Conservation (phyloP, 768 basidiomycete genomes). For the Cyclocybe aegerita region DNA sequence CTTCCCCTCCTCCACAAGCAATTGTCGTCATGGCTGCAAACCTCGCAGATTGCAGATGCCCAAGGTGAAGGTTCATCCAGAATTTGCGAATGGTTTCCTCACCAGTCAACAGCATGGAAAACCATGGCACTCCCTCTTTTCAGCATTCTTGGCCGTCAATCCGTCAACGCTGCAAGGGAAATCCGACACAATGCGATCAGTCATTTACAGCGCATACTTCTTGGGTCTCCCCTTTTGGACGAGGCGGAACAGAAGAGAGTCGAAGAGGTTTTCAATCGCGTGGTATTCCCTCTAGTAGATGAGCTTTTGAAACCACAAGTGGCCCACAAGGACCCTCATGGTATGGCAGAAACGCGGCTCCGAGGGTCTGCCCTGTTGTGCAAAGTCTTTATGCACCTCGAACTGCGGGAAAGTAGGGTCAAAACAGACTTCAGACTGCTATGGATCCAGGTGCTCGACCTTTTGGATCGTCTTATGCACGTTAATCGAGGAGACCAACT, state of each 20-base stretch:
- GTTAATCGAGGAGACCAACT: conserved; percentile 83
- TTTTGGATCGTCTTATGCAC: conserved; percentile 87
- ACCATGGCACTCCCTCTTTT: conserved; percentile 75
- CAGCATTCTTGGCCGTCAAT: conserved; percentile 73
- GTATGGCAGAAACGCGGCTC: conserved; percentile 89
- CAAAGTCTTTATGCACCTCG: conserved; percentile 94
- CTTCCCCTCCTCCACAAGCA: conserved; percentile 71
- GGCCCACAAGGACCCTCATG: conserved; percentile 74
- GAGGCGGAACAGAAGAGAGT: conserved; percentile 61
- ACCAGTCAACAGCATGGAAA: conserved; percentile 61
- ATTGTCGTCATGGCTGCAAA: conserved; percentile 58
- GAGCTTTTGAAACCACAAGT: conserved; percentile 87
- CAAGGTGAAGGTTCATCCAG: conserved; percentile 36
- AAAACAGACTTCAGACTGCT: conserved; percentile 66
- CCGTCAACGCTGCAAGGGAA: conserved; percentile 79
- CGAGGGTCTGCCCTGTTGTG: conserved; percentile 88
- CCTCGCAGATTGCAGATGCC: conserved; percentile 34
- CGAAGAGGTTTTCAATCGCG: conserved; percentile 83
- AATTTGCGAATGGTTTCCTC: background rate
- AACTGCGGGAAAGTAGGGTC: conserved; percentile 64
- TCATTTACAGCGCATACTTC: conserved; percentile 80
- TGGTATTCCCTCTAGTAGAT: conserved; percentile 90
- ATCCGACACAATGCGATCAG: conserved; percentile 79
- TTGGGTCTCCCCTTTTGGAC: conserved; percentile 69
- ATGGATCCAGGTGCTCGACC: conserved; percentile 89